Base-by-base conservation (phyloP, 73 alveolate genomes). In the Urostyla sp. region DNA sequence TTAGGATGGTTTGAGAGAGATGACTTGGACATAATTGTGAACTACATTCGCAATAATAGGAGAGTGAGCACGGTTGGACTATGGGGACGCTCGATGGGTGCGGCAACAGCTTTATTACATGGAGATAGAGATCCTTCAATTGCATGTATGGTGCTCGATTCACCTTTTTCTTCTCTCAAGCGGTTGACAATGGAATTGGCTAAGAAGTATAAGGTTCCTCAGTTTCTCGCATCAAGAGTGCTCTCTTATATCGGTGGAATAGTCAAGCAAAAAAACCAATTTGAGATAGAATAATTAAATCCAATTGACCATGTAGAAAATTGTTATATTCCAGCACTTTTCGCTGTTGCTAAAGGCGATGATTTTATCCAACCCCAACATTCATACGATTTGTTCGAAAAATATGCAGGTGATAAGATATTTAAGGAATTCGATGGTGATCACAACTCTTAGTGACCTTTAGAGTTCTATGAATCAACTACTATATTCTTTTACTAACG, bases 1-100 rank as follows among this genome's bases (percentile, higher is more conserved):
- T 82, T 96, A 18, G 99, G 99, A 27, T 94, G 96, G 96, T 91
- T 80, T 55, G 99, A 96, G 52, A 81, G 98, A 66, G 99, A 96
- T 31, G 99, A 96, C 84, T 92, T 96, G 44, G 94, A 73, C 21
- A 72, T 86, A 0, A 95, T 96, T 26, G 88, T 90, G 52, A 80
- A 90, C 11, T 72, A 67, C 52, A 31, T 90, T 28, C 50, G 92
- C 31, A 75, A 84, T 2, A 56, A 84, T 15, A 78, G 81, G 35
- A 51, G 54, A 34, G 86, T 49, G 10, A 54, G 88, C 1, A 85
- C 91, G 0, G 85, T 90, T 40, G 96, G 91, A 16, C 56, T 90
- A 7, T 82, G 97, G 94, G 96, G 96, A 40, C 35, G 96, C 67
- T 75, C 91, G 0, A 90, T 90, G 96, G 96, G 96, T 28, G 92